Base-by-base conservation (phyloP, 306 rosid genomes). In the Ormosia semicastrata region DNA sequence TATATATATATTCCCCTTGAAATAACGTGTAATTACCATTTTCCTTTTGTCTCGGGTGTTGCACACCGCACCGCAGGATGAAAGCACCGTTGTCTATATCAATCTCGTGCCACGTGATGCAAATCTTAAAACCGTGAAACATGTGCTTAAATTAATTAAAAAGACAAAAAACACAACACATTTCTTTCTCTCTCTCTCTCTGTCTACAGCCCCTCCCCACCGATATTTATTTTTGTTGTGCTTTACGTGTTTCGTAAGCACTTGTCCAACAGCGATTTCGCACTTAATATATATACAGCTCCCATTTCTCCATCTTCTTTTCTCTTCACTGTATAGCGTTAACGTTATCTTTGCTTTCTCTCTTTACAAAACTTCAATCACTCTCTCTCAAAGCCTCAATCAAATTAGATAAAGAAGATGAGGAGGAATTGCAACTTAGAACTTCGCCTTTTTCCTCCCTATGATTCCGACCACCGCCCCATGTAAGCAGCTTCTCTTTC, bases 371-470 rank as follows among this genome's bases (percentile, higher is more conserved):
- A 6, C 1, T 2, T 6, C 18, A 3, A 11, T 74, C 64, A 66
- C 71, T 65, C 46, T 24, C 24, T 24, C 24, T 24, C 24, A 24
- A 24, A 24, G 24, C 24, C 24, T 24, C 24, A 24, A 24, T 24
- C 24, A 24, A 24, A 49, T 8, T 17, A 29, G 34, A 30, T 0
- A 13, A 14, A 8, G 1, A 78, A 65, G 24, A 83, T 88, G 96
- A 90, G 84, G 80, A 86, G 86, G 75, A 91, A 91, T 58, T 91
- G 90, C 88, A 91, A 90, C 75, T 73, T 93, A 83, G 96, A 91
- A 71, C 96, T 93, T 76, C 78, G 87, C 3, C 94, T 93, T 58
- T 70, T 90, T 18, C 91, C 94, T 34, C 54, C 81, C 33, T 40
- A 43, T 17, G 85, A 46, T 7, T 75, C 78, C 60, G 81, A 24